A percentile compares a stretch with the other conserved stretches of the same genome.
Evolutionary conservation across 2,329 filamentous ascomycete genomes (phyloP).

Genomic region (Pseudogymnoascus sp.): DNA sequence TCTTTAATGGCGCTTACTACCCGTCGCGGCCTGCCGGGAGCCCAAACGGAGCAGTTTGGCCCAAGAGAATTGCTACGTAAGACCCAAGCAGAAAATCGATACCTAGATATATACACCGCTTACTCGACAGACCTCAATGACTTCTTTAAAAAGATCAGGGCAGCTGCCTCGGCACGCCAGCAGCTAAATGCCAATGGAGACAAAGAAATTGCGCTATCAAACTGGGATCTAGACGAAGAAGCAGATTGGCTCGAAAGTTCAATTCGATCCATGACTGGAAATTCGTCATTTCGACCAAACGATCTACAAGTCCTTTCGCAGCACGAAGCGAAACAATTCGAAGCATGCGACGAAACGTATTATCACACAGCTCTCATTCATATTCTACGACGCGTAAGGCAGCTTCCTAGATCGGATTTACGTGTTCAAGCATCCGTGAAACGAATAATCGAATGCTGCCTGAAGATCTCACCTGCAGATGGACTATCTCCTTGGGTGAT

Average conservation of each 20-base stretch:
- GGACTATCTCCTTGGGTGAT: slow-evolving; percentile 35
- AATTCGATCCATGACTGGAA: slow-evolving; percentile 28
- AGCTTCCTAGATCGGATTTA: slow-evolving; percentile 17
- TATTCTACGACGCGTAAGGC: slow-evolving; percentile 32
- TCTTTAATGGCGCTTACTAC: slow-evolving; percentile 34
- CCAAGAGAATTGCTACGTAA: not conserved
- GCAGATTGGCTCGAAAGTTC: slow-evolving; percentile 29
- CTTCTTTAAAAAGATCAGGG: slow-evolving; percentile 33
- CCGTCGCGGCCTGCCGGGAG: slow-evolving; percentile 25
- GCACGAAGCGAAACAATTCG: slow-evolving; percentile 27
- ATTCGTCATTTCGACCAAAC: slow-evolving; percentile 26
- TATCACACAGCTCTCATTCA: slow-evolving; percentile 36
- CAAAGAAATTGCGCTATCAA: slow-evolving; percentile 12
- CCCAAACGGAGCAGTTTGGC: not conserved
- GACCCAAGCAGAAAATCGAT: slow-evolving; percentile 21
- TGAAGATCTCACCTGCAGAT: slow-evolving; percentile 30
- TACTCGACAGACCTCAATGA: slow-evolving; percentile 32
- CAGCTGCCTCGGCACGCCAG: slow-evolving; percentile 27
- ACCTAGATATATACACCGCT: slow-evolving; percentile 35
- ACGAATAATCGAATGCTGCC: slow-evolving; percentile 32
- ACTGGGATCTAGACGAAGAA: slow-evolving; percentile 22
- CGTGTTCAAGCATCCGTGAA: slow-evolving; percentile 15
- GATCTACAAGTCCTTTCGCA: slow-evolving; percentile 12
- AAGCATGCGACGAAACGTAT: slow-evolving; percentile 35
- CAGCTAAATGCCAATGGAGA: slow-evolving; percentile 13